Evolutionary conservation across 2,329 filamentous ascomycete species (phyloP).

Genomic region (Xenoacremonium recifei): DNA sequence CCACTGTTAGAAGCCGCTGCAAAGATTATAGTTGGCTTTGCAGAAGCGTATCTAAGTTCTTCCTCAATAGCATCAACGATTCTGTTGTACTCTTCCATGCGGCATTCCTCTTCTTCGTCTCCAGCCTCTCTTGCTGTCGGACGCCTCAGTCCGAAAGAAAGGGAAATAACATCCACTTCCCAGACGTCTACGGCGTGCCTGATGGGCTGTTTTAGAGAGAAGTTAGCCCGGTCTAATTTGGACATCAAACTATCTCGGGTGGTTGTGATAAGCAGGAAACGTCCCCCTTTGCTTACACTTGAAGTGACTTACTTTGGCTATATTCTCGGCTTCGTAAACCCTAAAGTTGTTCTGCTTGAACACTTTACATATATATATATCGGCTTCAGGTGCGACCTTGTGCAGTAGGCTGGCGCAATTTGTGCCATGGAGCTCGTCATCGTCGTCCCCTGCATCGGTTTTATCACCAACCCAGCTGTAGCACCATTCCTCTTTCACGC

Average conservation of each 20-base stretch:
- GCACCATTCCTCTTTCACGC: not conserved
- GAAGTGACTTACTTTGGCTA: not conserved
- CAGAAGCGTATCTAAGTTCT: not conserved
- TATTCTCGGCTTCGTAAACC: not conserved
- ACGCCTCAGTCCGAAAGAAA: not conserved
- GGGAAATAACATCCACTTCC: not conserved
- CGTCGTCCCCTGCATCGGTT: not conserved
- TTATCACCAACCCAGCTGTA: not conserved
- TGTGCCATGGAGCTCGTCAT: not conserved
- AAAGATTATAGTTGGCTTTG: not conserved
- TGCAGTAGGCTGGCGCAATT: not conserved
- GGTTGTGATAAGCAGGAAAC: no score
- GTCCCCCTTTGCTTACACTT: not conserved
- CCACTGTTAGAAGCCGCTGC: not conserved
- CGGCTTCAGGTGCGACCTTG: not conserved
- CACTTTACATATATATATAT: not conserved
- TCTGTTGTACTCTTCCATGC: not conserved
- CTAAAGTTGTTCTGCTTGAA: not conserved
- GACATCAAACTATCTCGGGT: no score
- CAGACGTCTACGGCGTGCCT: not conserved
- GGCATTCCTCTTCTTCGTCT: not conserved
- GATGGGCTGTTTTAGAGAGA: not conserved
- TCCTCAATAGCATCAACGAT: not conserved
- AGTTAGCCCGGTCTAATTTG: no score
- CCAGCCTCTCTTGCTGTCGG: not conserved